Conservation (phyloP, 2,329 filamentous ascomycete genomes). For the Ophiostoma sp. region DNA sequence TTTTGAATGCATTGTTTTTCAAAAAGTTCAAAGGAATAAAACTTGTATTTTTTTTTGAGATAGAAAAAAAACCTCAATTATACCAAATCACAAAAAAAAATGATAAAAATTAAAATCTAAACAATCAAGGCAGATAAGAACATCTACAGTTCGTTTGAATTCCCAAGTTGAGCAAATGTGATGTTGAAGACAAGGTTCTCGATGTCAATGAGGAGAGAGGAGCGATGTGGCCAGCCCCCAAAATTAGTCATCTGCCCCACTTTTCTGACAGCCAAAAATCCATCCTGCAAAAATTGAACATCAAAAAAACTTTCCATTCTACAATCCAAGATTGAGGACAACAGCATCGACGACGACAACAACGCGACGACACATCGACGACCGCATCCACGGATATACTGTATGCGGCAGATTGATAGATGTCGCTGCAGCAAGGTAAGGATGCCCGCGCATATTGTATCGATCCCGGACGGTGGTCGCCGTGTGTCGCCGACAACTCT, state of each 20-base stretch:
- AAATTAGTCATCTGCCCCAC: not conserved
- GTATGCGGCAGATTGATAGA: not conserved
- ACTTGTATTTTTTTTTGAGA: too few species aligned
- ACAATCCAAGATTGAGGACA: not conserved
- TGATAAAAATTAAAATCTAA: too few species aligned
- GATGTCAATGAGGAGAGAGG: not conserved
- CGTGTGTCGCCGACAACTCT: not conserved
- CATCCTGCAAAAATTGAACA: not conserved
- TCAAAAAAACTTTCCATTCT: constrained; percentile 4
- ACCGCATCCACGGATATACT: not conserved
- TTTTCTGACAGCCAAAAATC: not conserved
- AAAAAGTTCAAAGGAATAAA: too few species aligned
- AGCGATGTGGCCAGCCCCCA: not conserved
- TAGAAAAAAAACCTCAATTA: too few species aligned
- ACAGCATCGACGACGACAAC: not conserved
- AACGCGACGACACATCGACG: not conserved
- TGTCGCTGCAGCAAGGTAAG: not conserved
- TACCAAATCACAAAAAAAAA: too few species aligned
- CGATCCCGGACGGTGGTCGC: not conserved
- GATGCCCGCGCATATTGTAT: not conserved
- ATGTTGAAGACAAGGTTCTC: not conserved
- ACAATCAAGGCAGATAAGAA: too few species aligned
- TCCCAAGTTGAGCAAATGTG: too few species aligned
- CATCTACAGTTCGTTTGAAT: too few species aligned
- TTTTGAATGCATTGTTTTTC: too few species aligned